These are phyloP conservation scores for Balansia obtecta DNA, from an alignment of 2,329 filamentous ascomycete species.

Conservation along the genomic window DNA sequence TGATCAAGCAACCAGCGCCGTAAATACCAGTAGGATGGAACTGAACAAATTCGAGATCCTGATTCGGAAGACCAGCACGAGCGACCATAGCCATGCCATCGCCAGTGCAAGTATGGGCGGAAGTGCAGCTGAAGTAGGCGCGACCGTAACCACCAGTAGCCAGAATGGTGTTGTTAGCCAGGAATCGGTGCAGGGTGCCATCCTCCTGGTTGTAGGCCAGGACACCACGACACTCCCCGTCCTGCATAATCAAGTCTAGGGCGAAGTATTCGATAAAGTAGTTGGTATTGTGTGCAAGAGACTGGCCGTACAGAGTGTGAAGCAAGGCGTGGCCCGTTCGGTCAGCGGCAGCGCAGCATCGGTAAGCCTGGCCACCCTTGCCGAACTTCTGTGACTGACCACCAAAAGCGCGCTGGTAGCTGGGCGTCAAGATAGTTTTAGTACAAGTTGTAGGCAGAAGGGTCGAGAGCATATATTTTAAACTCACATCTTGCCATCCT, in stretches of 20 bases:
- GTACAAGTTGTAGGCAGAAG: not conserved
- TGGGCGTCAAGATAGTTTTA: conserved; percentile 19
- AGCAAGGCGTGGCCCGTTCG: conserved; percentile 94
- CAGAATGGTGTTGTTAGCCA: conserved; percentile 90
- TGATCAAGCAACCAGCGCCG: conserved; percentile 94
- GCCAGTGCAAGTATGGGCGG: conserved; percentile 95
- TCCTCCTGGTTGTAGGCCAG: conserved; percentile 98
- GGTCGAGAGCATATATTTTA: too few relatives aligned
- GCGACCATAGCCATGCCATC: conserved; percentile 99
- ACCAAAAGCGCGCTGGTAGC: conserved; percentile 96
- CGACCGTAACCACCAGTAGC: conserved; percentile 96
- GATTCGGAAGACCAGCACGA: conserved; percentile 92
- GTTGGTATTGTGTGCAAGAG: conserved; percentile 93
- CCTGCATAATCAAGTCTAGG: conserved; percentile 93
- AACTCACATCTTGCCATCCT: conserved; percentile 82
- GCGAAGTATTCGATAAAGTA: conserved; percentile 99
- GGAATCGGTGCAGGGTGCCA: conserved; percentile 92
- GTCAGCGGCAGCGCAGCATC: conserved; percentile 92
- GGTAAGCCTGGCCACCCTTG: conserved; percentile 95
- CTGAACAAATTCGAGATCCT: conserved; percentile 98
- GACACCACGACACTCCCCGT: conserved; percentile 91
- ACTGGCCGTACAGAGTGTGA: conserved; percentile 97
- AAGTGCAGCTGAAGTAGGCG: conserved; percentile 97
- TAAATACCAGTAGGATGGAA: conserved; percentile 99
- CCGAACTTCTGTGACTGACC: conserved; percentile 91